These are phyloP conservation scores for Xerocomellus amylosporus DNA, from an alignment of 768 basidiomycete species.

Conservation along the genomic window DNA sequence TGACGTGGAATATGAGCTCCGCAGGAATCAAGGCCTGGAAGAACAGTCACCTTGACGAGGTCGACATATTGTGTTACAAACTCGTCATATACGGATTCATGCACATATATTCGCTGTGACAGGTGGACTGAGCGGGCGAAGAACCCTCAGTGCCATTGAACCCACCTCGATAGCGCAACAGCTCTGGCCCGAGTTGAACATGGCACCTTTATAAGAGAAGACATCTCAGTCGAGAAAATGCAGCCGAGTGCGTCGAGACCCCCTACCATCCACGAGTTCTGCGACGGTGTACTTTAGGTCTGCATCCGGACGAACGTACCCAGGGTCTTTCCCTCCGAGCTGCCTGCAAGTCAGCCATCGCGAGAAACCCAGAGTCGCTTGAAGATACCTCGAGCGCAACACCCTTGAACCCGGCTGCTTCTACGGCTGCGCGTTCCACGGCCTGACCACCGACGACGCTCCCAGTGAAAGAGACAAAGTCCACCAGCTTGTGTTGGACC, in stretches of 20 bases:
- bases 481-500: slow-evolving; percentile 61
- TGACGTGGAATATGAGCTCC: background rate
- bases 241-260: background rate
- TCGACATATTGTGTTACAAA: slow-evolving; percentile 77
- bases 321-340: slow-evolving; percentile 98
- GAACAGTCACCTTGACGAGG: slow-evolving; percentile 56
- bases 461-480: slow-evolving; percentile 92
- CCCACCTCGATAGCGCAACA: slow-evolving; percentile 89
- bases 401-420: slow-evolving; percentile 74
- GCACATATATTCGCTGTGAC: slow-evolving; percentile 85
- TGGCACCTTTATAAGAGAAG: slow-evolving; percentile 53
- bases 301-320: slow-evolving; percentile 88
- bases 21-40: background rate
- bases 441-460: slow-evolving; percentile 73
- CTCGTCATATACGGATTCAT: slow-evolving; percentile 73
- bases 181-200: slow-evolving; percentile 98
- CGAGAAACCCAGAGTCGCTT: background rate
- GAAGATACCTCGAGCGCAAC: slow-evolving; percentile 73
- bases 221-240: background rate
- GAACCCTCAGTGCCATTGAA: background rate
- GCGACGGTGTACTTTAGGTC: slow-evolving; percentile 78
- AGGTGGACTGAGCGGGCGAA: background rate
- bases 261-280: slow-evolving; percentile 86
- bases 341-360: slow-evolving; percentile 29
- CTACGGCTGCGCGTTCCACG: slow-evolving; percentile 68